Base-by-base conservation (phyloP, 2,329 filamentous ascomycete genomes). In the Fusarium sp. region DNA sequence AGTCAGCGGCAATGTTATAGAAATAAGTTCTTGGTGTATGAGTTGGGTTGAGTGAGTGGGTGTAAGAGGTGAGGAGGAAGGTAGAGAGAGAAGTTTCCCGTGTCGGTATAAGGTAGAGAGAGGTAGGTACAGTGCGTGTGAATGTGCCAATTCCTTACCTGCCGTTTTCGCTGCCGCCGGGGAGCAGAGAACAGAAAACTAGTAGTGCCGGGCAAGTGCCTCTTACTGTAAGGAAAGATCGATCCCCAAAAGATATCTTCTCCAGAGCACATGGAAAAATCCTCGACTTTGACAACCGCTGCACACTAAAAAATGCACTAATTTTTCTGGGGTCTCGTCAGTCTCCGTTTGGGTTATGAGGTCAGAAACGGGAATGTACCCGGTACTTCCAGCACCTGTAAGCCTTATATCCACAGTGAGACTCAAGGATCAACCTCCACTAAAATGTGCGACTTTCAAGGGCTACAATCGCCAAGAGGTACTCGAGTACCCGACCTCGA, bases 261-360 rank as follows among this genome's bases (percentile, higher is more conserved):
- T 44, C 36, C 26, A 30, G 20, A 36, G 45, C 42, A 59, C 45
- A 54, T 38, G 15, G 40, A 40, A 62, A 62, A 65, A 68, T 61
- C 50, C 49, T 68, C 60, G 55, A 65, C 53, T 34, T 34, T 48
- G 50, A 28, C 26, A 28, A 11, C 26, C 10, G 26, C 26, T 28
- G 26, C 26, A 26, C 26, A 28, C 26, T 43, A 46, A 26, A 39
- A 42, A 28, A 23, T 53, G 53, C 49, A 55, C 63, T 49, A 60
- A 57, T 36, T 30, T 51, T 20, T 45, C 39, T 34, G 32, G 38
- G 43, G 32, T 32, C 48, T 3, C 26, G 26, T 26, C 42, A 36
- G 45, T 49, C 57, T 36, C 32, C 46, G 26, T 28, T 28, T 28
- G 26, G 26, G 26, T 19, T 49, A 46, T 57, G 60, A 65, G 62